phyloP scores from a whole-genome alignment of 2,329 filamentous ascomycete genomes.

The Beauveria australis region DNA sequence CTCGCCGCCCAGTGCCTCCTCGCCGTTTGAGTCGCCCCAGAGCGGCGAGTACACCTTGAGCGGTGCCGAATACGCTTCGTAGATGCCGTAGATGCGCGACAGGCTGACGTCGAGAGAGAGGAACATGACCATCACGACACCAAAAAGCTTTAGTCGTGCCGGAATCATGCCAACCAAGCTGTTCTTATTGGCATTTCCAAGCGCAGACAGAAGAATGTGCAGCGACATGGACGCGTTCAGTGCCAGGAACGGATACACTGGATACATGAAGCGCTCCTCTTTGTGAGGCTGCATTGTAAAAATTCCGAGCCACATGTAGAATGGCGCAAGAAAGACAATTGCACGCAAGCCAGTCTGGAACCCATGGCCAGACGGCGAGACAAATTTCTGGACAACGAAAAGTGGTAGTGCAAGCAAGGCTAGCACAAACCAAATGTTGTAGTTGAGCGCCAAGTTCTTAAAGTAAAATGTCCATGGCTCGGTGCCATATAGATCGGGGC shows the following conservation, averaged over 20 bases:
- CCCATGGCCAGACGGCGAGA: constrained; percentile 52
- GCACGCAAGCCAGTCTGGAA: constrained; percentile 66
- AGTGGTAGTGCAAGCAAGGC: constrained; percentile 69
- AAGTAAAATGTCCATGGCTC: constrained; percentile 97
- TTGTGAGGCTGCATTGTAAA: constrained; percentile 94
- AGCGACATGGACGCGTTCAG: constrained; percentile 80
- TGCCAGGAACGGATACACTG: constrained; percentile 81
- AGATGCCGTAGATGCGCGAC: constrained; percentile 66
- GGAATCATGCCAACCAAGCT: constrained; percentile 65
- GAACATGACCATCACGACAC: constrained; percentile 53
- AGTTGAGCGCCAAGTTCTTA: constrained; percentile 84
- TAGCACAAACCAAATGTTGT: constrained; percentile 87
- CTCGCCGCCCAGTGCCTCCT: constrained; percentile 41
- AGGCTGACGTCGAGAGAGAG: constrained; percentile 58
- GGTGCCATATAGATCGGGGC: constrained; percentile 87
- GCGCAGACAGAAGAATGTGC: constrained; percentile 67
- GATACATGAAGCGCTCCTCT: constrained; percentile 98
- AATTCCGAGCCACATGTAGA: constrained; percentile 90
- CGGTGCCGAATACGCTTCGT: constrained; percentile 77
- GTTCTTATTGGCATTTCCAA: constrained; percentile 63
- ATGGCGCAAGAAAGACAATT: constrained; percentile 70
- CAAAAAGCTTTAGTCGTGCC: constrained; percentile 60
- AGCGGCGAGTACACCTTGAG: constrained; percentile 62
- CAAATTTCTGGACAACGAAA: constrained; percentile 62
- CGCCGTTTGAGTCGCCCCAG: constrained; percentile 40